These are phyloP conservation scores for Trichoderma sp. DNA, from an alignment of 2,329 filamentous ascomycete species.

Conservation along the genomic window DNA sequence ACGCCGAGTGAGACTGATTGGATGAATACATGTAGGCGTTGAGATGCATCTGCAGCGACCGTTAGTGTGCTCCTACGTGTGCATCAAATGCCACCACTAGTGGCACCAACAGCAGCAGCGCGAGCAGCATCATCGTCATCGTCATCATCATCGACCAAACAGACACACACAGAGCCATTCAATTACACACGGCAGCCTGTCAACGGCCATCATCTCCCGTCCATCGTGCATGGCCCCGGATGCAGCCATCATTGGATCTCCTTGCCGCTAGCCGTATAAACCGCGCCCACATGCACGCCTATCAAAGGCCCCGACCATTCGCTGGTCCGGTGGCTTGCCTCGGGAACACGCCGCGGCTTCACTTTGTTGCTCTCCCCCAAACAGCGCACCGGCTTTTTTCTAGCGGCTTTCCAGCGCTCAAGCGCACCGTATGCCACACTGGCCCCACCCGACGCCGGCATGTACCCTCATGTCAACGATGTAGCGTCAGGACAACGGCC, in stretches of 20 bases:
- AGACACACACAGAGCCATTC: background rate
- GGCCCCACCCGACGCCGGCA: constrained; percentile 12
- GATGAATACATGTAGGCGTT: background rate
- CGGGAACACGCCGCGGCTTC: constrained; percentile 4
- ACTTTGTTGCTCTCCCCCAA: background rate
- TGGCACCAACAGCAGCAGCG: background rate
- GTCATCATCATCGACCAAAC: background rate
- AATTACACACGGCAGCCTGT: background rate
- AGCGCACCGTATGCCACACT: constrained; percentile 17
- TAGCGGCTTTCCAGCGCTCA: constrained; percentile 9
- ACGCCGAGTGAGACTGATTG: background rate
- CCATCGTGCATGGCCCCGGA: constrained; percentile 6
- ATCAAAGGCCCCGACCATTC: background rate
- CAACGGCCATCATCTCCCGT: background rate
- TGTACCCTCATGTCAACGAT: background rate
- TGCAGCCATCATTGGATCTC: background rate
- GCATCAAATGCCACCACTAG: background rate
- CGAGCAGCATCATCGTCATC: background rate
- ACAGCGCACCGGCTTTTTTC: background rate
- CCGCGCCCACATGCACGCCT: background rate
- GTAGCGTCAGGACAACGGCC: background rate
- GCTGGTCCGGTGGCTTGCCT: background rate
- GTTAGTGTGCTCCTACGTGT: background rate
- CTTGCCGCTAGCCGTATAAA: background rate
- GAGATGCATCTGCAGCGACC: background rate